Conservation (phyloP, 257 asterid species). For the Primulina tabacum region DNA sequence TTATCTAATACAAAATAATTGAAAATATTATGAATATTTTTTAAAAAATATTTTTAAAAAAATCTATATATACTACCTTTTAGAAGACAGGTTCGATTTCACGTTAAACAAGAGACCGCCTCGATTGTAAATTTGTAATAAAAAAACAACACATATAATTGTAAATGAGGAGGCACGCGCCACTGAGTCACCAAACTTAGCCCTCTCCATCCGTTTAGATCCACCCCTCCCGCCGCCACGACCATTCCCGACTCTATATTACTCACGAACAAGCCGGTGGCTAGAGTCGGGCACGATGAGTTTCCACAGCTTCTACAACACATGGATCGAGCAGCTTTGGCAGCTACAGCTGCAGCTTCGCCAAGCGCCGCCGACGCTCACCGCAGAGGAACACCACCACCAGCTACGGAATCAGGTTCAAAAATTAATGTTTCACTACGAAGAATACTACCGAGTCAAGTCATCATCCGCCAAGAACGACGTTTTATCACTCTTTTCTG, state of each 20-base stretch:
- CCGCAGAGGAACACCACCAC: slow-evolving; percentile 35
- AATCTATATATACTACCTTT: too few species aligned
- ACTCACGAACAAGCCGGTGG: neutral
- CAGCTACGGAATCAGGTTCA: slow-evolving; percentile 40
- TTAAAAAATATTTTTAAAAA: too few species aligned
- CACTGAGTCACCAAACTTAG: neutral
- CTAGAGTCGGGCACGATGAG: slow-evolving; percentile 18
- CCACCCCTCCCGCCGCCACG: neutral
- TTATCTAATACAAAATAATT: too few species aligned
- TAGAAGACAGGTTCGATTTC: too few species aligned
- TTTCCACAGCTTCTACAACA: slow-evolving; percentile 48
- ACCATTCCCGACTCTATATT: neutral
- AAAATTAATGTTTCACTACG: slow-evolving; percentile 43
- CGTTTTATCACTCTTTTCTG: slow-evolving; percentile 43
- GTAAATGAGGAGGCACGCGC: slow-evolving; percentile 25
- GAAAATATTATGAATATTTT: too few species aligned
- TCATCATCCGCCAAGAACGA: slow-evolving; percentile 39
- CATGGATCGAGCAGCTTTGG: slow-evolving; percentile 56
- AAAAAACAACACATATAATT: too few species aligned
- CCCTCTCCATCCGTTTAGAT: slow-evolving; percentile 9
- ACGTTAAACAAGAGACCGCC: too few species aligned
- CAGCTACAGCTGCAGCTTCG: slow-evolving; percentile 41
- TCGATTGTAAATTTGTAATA: too few species aligned
- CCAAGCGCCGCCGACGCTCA: slow-evolving; percentile 34
- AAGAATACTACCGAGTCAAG: slow-evolving; percentile 55